phyloP scores from a whole-genome alignment of 192 early-diverging fungal genomes.

The Coemansia sp. region DNA sequence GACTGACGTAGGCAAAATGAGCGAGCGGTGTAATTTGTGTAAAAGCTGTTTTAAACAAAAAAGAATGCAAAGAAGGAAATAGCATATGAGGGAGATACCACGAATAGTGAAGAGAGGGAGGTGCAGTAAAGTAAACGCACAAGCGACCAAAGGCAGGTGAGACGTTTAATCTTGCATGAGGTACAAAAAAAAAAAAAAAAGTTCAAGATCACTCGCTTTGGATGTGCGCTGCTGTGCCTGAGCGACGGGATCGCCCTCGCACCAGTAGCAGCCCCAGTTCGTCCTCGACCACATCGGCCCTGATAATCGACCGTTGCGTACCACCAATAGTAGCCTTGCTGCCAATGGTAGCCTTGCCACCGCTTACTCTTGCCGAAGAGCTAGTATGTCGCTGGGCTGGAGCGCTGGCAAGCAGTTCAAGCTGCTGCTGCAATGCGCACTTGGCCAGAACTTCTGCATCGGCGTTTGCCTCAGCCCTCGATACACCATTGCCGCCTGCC shows the following conservation, averaged over 20 bases:
- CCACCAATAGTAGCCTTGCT: neutral
- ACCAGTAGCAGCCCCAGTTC: slow-evolving; percentile 38
- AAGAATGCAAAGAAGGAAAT: neutral
- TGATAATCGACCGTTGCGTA: neutral
- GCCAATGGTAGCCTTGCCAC: neutral
- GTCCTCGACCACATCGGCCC: slow-evolving; percentile 17
- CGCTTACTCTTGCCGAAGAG: neutral
- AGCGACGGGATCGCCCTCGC: slow-evolving; percentile 23
- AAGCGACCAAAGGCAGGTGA: neutral
- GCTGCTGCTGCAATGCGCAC: slow-evolving; percentile 7
- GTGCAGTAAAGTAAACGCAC: neutral
- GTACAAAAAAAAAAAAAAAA: neutral
- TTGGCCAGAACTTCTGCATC: neutral
- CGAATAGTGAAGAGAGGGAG: neutral
- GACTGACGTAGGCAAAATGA: neutral
- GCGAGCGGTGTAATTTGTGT: neutral
- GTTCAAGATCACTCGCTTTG: slow-evolving; percentile 2
- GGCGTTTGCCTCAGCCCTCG: too few relatives aligned
- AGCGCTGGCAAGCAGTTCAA: slow-evolving; percentile 10
- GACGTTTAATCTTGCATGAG: neutral
- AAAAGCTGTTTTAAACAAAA: neutral
- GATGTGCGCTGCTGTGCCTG: neutral
- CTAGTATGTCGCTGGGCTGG: slow-evolving; percentile 9
- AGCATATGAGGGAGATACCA: neutral
- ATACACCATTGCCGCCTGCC: neutral